Evolutionary conservation across 306 rosid genomes (phyloP), one percentile per base, ranked within the genome.

Genomic region (Cicer arietinum): DNA sequence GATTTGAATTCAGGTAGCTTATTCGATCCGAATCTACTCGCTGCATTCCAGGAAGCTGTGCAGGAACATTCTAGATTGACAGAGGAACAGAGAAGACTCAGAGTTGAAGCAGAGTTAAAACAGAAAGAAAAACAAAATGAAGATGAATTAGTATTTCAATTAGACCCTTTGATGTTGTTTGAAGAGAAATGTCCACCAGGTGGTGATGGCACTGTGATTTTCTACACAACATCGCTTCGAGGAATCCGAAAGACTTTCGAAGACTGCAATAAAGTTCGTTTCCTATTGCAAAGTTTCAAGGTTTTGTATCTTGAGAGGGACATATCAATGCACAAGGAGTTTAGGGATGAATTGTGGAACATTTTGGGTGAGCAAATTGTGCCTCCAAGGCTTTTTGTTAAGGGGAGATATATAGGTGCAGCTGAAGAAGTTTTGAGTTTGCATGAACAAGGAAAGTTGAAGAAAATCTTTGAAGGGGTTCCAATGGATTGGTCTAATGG

Each of bases 191-290:
- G 92, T 71, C 96, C 95, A 1, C 96, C 95, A 1, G 97, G 93
- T 1, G 92, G 96, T 3, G 79, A 74, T 0, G 85, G 84, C 1
- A 69, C 86, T 0, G 96, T 89, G 53, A 82, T 94, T 66, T 81
- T 94, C 57, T 94, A 94, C 95, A 84, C 99, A 4, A 94, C 99
- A 1, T 79, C 90, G 0, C 89, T 94, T 0, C 58, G 90, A 14
- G 99, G 97, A 43, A 88, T 94, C 62, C 56, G 96, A 4, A 94
- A 92, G 67, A 92, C 99, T 0, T 92, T 90, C 16, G 99, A 94
- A 30, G 87, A 91, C 6, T 94, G 99, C 87, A 84, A 70, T 78
- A 90, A 85, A 78, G 71, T 92, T 9, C 88, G 99, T 0, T 94
- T 90, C 76, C 86, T 90, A 0, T 76, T 94, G 0, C 91, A 94